A percentile compares a stretch with the other conserved stretches of the same genome.
These are phyloP conservation scores for Avena eriantha DNA, from an alignment of 176 grass and related monocot genomes.

Conservation along the genomic window DNA sequence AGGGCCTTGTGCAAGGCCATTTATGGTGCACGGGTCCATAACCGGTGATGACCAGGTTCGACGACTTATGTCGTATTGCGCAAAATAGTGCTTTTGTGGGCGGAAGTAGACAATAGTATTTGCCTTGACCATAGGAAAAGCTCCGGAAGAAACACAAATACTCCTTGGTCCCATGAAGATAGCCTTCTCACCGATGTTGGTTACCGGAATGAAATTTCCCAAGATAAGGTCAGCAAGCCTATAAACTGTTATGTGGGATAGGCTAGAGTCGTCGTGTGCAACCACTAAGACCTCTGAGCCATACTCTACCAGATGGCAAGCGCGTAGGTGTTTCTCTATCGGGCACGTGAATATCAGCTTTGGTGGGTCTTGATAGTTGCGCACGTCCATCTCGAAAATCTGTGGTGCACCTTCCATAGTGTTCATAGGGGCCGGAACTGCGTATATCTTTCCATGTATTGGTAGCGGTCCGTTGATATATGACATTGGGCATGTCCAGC, in stretches of 20 bases:
- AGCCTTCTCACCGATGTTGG: constrained; percentile 11
- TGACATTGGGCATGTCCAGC: neutral
- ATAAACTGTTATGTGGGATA: constrained; percentile 1
- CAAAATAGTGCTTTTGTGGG: neutral
- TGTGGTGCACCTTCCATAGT: no score
- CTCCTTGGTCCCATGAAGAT: neutral
- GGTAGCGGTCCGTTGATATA: neutral
- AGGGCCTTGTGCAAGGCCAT: constrained; percentile 8
- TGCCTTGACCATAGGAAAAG: neutral
- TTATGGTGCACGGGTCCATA: neutral
- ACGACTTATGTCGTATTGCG: neutral
- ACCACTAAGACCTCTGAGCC: no score
- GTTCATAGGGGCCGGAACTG: neutral
- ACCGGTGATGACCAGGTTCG: neutral
- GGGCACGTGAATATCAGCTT: neutral
- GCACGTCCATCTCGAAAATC: neutral
- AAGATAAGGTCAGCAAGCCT: constrained; percentile 22
- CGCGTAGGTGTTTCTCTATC: neutral
- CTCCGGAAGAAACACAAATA: neutral
- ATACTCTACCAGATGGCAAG: neutral
- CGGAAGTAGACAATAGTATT: neutral
- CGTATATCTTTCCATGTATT: neutral
- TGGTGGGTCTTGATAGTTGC: neutral
- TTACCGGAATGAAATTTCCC: constrained; percentile 8
- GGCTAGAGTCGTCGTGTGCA: no score